Evolutionary conservation across 495 filamentous ascomycete genomes (phyloP).

Genomic region (Daldinia caldariorum): DNA sequence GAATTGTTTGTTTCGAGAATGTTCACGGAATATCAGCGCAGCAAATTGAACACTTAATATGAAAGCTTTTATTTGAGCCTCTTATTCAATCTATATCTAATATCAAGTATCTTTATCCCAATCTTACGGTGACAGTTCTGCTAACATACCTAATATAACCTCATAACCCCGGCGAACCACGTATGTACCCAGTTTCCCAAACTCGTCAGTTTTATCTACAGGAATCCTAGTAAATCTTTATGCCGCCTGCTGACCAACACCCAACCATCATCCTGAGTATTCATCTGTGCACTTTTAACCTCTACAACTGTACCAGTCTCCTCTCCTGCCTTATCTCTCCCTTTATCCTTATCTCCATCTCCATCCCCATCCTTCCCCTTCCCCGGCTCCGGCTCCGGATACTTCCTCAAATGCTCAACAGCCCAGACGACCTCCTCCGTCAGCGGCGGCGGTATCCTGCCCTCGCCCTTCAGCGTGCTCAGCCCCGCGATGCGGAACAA

Average conservation of each 20-base stretch:
- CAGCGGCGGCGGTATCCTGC: conserved; percentile 56
- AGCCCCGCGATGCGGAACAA: conserved; percentile 58
- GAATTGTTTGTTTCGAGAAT: not conserved
- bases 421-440: conserved; percentile 57
- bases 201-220: conserved; percentile 18
- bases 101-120: not conserved
- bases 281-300: not conserved
- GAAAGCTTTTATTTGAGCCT: not conserved
- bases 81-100: not conserved
- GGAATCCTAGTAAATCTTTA: conserved; percentile 48
- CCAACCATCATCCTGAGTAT: conserved; percentile 32
- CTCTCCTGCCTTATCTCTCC: conserved; percentile 14
- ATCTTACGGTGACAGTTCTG: not conserved
- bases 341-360: conserved; percentile 2
- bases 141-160: not conserved
- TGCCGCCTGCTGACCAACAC: conserved; percentile 39
- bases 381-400: conserved; percentile 54
- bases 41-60: conserved; percentile 1
- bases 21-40: not conserved
- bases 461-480: conserved; percentile 53
- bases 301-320: conserved; percentile 6
- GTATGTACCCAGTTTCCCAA: not conserved
- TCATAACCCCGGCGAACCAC: not conserved
- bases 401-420: conserved; percentile 60
- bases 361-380: conserved; percentile 19